phyloP scores from a whole-genome alignment of 73 alveolate species.

The Paramecium bursaria region DNA sequence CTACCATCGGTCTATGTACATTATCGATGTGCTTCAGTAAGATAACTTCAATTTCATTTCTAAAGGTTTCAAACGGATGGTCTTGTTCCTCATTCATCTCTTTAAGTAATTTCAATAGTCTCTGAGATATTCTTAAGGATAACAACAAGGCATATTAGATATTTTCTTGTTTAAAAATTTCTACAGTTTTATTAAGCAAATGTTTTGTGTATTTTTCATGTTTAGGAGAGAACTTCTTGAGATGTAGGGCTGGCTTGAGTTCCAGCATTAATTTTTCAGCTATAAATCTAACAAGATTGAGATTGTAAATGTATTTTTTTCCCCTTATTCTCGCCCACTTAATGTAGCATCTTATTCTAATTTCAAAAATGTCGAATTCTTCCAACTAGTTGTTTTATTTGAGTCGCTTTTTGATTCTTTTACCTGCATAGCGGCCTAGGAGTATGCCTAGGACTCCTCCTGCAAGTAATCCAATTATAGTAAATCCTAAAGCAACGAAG shows the following conservation, averaged over 20 bases:
- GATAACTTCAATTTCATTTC: slow-evolving; percentile 33
- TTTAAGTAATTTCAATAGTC: neutral
- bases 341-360: neutral
- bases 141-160: slow-evolving; percentile 15
- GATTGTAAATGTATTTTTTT: slow-evolving; percentile 21
- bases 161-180: neutral
- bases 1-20: neutral
- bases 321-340: slow-evolving; percentile 36
- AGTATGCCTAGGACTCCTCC: slow-evolving; percentile 51
- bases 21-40: slow-evolving; percentile 38
- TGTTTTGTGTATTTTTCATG: neutral
- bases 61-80: neutral
- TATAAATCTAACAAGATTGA: slow-evolving; percentile 24
- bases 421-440: slow-evolving; percentile 51
- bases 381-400: neutral
- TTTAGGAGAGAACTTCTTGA: neutral
- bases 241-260: slow-evolving; percentile 27
- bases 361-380: slow-evolving; percentile 34
- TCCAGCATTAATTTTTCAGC: slow-evolving; percentile 45
- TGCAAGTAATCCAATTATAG: slow-evolving; percentile 31
- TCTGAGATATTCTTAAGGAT: slow-evolving; percentile 22
- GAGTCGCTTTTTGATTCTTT: slow-evolving; percentile 13
- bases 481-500: slow-evolving; percentile 42
- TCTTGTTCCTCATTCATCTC: neutral
- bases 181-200: neutral